phyloP scores from a whole-genome alignment of 164 flowering plant genomes.

The Tetracentron sinense region DNA sequence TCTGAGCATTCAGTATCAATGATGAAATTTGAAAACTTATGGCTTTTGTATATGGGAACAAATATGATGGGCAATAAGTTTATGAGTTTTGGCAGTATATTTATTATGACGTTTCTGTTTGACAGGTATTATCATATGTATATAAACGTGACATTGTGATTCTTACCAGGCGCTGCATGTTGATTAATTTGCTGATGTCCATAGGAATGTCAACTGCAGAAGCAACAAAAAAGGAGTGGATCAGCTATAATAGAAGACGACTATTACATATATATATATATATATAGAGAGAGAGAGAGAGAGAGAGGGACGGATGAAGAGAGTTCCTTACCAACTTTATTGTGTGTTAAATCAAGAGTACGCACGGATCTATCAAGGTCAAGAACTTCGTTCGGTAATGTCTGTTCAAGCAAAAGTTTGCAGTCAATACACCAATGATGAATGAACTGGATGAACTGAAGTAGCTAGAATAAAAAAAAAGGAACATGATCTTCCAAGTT shows the following conservation, averaged over 20 bases:
- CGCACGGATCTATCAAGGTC: slow-evolving; percentile 77
- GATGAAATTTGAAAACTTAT: background rate
- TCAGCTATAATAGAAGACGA: too few species aligned
- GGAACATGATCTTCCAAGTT: background rate
- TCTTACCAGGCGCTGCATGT: slow-evolving; percentile 92
- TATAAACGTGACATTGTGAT: background rate
- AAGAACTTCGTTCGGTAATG: slow-evolving; percentile 79
- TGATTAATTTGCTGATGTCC: slow-evolving; percentile 71
- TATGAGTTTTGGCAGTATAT: background rate
- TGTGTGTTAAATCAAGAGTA: slow-evolving; percentile 82
- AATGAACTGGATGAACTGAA: background rate
- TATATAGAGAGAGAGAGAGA: background rate
- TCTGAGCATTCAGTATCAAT: background rate
- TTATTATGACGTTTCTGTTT: background rate
- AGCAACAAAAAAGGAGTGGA: background rate
- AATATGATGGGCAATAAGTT: background rate
- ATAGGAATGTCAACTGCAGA: slow-evolving; percentile 82
- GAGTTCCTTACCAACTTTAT: slow-evolving; percentile 58
- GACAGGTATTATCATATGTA: background rate
- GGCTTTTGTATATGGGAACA: background rate
- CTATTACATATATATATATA: too few species aligned
- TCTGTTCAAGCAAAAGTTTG: slow-evolving; percentile 34
- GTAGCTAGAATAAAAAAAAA: background rate
- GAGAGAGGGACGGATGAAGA: background rate
- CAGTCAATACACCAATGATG: background rate